phyloP scores from a whole-genome alignment of 2,329 filamentous ascomycete species.

The Volutella citrinella region DNA sequence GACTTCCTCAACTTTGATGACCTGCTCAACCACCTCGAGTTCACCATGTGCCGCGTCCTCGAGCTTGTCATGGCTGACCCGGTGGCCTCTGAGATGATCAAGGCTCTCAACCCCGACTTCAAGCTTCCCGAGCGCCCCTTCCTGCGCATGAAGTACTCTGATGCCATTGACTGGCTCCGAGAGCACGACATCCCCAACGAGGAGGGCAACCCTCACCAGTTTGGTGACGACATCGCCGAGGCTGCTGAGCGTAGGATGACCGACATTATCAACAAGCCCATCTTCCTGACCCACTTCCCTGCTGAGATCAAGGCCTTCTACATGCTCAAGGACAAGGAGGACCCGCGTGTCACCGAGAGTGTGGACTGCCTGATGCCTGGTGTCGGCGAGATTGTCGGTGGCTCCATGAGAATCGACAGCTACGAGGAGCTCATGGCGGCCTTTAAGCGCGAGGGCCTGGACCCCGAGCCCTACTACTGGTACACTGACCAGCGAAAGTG shows the following conservation, averaged over 20 bases:
- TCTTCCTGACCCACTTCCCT: slow-evolving; percentile 97
- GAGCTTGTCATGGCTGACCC: slow-evolving; percentile 73
- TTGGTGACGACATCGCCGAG: slow-evolving; percentile 97
- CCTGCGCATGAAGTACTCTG: slow-evolving; percentile 89
- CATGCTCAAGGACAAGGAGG: slow-evolving; percentile 85
- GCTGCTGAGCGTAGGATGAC: slow-evolving; percentile 97
- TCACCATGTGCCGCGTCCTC: slow-evolving; percentile 82
- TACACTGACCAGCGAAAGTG: slow-evolving; percentile 96
- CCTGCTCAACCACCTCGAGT: slow-evolving; percentile 81
- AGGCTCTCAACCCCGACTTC: slow-evolving; percentile 90
- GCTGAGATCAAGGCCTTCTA: slow-evolving; percentile 98
- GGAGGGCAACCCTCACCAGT: slow-evolving; percentile 82
- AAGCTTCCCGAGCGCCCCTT: slow-evolving; percentile 79
- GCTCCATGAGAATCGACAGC: slow-evolving; percentile 92
- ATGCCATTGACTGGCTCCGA: slow-evolving; percentile 91
- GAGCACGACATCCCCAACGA: slow-evolving; percentile 91
- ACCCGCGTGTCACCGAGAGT: slow-evolving; percentile 83
- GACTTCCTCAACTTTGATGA: slow-evolving; percentile 95
- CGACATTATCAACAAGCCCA: slow-evolving; percentile 90
- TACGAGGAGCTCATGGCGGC: slow-evolving; percentile 86
- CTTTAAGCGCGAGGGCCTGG: slow-evolving; percentile 83
- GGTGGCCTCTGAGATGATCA: slow-evolving; percentile 67
- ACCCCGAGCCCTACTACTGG: slow-evolving; percentile 90
- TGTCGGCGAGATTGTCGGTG: slow-evolving; percentile 95
- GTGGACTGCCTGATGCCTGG: slow-evolving; percentile 87